Base-by-base conservation (phyloP, 352 stramenopile genomes). In the Phytophthora pistaciae region DNA sequence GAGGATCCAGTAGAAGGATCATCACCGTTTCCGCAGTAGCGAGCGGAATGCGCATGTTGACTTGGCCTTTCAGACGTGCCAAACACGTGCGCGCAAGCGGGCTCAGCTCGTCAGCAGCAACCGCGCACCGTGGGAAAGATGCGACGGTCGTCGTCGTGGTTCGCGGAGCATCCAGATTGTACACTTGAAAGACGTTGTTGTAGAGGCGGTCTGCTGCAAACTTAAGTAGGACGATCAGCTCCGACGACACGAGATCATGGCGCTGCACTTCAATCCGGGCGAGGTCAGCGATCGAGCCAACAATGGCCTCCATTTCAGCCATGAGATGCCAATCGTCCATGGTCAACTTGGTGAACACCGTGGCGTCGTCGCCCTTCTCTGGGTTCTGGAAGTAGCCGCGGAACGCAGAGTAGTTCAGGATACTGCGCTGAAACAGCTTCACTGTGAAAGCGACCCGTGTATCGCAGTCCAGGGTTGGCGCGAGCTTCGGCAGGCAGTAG, bases 391-490 rank as follows among this genome's bases (percentile, higher is more conserved):
- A 65, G 36, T 64, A 68, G 3, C 3, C 3, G 0, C 7, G 1
- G 3, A 73, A 69, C 1, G 59, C 66, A 1, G 60, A 56, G 27
- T 18, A 57, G 53, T 46, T 73, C 53, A 31, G 3, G 13, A 36
- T 42, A 8, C 25, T 36, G 13, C 44, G 11, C 54, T 23, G 8
- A n/a, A 49, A 27, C 0, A 60, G n/a, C 20, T 56, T 61, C 1
- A 68, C 54, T 0, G 59, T 73, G 5, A 53, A 73, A n/a, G 29
- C 57, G 5, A 72, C 65, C 4, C 49, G 59, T 1, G 66, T 73
- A 20, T 69, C 66, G 14, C 60, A 65, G 36, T 65, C 66, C 0
- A 73, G n/a, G 0, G 8, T 48, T 11, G 20, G 38, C 9, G 5
- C 5, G 1, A 3, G 62, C 1, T 27, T 27, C 1, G 60, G 46